Percentiles rank a stretch among this genome's conserved stretches.
These are phyloP conservation scores for Begonia masoniana DNA, from an alignment of 306 rosid species.

Conservation along the genomic window DNA sequence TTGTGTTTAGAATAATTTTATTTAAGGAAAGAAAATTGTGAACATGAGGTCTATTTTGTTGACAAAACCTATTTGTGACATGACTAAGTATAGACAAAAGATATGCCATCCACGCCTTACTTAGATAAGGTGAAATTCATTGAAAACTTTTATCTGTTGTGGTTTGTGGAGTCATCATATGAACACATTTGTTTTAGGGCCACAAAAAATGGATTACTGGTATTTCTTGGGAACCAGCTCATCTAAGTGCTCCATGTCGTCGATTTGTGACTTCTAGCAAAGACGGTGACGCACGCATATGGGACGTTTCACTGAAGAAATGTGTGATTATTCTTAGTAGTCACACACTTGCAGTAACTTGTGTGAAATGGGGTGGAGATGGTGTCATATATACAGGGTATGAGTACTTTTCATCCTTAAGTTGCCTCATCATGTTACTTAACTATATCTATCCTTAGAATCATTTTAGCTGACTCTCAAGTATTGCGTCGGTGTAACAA, in stretches of 20 bases:
- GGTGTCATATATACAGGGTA: conserved; percentile 94
- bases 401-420: conserved; percentile 1
- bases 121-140: too few relatives aligned
- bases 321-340: conserved; percentile 61
- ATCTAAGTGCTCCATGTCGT: conserved; percentile 72
- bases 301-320: conserved; percentile 68
- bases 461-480: too few relatives aligned
- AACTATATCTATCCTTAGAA: too few relatives aligned
- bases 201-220: conserved; percentile 97
- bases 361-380: conserved; percentile 98
- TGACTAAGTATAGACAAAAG: too few relatives aligned
- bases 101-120: too few relatives aligned
- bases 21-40: too few relatives aligned
- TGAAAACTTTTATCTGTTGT: too few relatives aligned
- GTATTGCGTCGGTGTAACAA: too few relatives aligned
- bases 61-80: too few relatives aligned
- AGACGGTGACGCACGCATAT: conserved; percentile 96
- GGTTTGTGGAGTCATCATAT: neutral
- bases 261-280: conserved; percentile 95
- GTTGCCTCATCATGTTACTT: too few relatives aligned
- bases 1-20: too few relatives aligned
- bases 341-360: conserved; percentile 82
- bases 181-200: conserved; percentile 33
- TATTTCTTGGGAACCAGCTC: conserved; percentile 94
- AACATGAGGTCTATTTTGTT: too few relatives aligned